Evolutionary conservation across 2,329 filamentous ascomycete species (phyloP), one percentile per base, ranked within the genome.

Genomic region (Clarireedia sp.): DNA sequence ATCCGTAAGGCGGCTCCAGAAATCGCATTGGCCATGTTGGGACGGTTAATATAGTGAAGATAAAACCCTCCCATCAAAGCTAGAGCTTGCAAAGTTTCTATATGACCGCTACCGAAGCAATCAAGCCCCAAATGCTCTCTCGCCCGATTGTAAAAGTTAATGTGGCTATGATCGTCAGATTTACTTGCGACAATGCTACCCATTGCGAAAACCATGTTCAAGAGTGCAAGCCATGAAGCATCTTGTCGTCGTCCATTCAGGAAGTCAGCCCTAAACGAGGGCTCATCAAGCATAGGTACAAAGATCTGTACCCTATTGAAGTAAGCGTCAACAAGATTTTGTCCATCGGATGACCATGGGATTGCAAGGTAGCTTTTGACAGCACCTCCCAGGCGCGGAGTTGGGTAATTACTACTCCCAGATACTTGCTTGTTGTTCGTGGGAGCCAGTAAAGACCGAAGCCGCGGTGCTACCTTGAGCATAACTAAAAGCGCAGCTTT

Each of bases 161-260:
- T 77, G 64, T 90, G 86, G 55, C 77, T 81, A 59, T 81, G 79
- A 66, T 88, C 85, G 41, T 85, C 67, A 0, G 67, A 69, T 49
- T 69, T 85, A 60, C 80, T 81, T 37, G 83, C 82, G 1, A 80
- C 84, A 49, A 90, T 82, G 63, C 83, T 87, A 14, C 87, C 87
- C 72, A 90, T 80, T 4, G 86, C 85, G 61, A 89, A 85, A 4
- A 90, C 85, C 73, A 87, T 87, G 67, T 90, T 90, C 19, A 89
- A 72, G 6, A 90, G 71, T 8, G 83, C 82, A 17, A 89, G 75
- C 87, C 87, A 90, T 19, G 85, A 78, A 1, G 80, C 75, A 66
- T 90, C 86, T 57, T 76, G 81, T 17, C 85, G 75, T 60, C 81
- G 78, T 10, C 80, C 80, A 56, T 79, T 77, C 16, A 83, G 72